phyloP scores from a whole-genome alignment of 129 eudicot species.

The Chrysanthemum seticuspe region DNA sequence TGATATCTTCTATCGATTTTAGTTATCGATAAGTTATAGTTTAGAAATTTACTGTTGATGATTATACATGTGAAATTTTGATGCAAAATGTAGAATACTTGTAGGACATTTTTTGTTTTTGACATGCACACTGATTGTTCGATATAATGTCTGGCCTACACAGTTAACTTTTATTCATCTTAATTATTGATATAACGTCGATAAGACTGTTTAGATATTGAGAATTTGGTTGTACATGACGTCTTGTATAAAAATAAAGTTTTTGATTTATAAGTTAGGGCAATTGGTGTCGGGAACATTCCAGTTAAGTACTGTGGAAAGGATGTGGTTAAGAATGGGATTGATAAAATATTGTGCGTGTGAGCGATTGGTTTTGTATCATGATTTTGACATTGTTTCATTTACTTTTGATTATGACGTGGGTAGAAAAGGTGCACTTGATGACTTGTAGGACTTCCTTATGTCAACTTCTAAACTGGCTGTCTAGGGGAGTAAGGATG shows the following conservation, averaged over 20 bases:
- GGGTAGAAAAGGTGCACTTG: slow-evolving; percentile 53
- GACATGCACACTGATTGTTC: too few species aligned
- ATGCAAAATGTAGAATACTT: too few species aligned
- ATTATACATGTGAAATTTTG: too few species aligned
- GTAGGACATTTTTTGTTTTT: too few species aligned
- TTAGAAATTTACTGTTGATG: too few species aligned
- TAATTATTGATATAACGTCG: too few species aligned
- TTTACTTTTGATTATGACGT: slow-evolving; percentile 39
- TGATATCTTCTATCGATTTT: too few species aligned
- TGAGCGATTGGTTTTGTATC: slow-evolving; percentile 37
- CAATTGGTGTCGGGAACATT: slow-evolving; percentile 63
- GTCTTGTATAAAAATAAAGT: slow-evolving; percentile 55
- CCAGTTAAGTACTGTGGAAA: slow-evolving; percentile 47
- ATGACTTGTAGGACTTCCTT: slow-evolving; percentile 43
- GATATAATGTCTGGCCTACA: too few species aligned
- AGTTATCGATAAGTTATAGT: too few species aligned
- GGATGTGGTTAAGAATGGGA: slow-evolving; percentile 42
- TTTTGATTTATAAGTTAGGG: slow-evolving; percentile 55
- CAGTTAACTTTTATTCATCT: too few species aligned
- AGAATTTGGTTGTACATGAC: slow-evolving; percentile 37
- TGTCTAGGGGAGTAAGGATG: slow-evolving; percentile 31
- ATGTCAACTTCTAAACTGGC: slow-evolving; percentile 17
- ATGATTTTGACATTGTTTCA: too few species aligned
- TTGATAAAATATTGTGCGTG: slow-evolving; percentile 72
- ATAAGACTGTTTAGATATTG: too few species aligned